phyloP scores from a whole-genome alignment of 1,284 basidiomycete species.

The Marasmius sp. region DNA sequence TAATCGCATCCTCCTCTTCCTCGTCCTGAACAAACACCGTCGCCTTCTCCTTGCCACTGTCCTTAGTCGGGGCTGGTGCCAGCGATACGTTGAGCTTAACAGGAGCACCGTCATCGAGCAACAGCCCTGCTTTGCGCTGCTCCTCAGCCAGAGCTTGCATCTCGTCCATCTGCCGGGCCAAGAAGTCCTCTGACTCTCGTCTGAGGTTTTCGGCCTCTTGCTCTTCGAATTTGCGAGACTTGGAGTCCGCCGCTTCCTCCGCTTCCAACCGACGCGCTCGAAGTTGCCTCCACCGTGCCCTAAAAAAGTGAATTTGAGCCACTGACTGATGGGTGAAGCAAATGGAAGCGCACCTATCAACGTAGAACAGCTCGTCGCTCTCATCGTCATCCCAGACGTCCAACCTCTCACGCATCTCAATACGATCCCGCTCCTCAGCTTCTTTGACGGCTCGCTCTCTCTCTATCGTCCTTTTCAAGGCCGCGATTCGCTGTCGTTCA shows the following conservation, averaged over 20 bases:
- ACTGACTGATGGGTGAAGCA: neutral
- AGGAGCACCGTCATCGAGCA: slow-evolving; percentile 88
- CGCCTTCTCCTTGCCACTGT: slow-evolving; percentile 47
- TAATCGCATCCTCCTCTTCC: slow-evolving; percentile 79
- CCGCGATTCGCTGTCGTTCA: slow-evolving; percentile 73
- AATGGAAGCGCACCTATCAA: slow-evolving; percentile 61
- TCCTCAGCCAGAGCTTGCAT: slow-evolving; percentile 85
- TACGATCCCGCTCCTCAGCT: slow-evolving; percentile 70
- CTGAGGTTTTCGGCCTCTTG: slow-evolving; percentile 82
- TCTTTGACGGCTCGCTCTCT: slow-evolving; percentile 72
- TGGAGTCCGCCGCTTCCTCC: slow-evolving; percentile 82
- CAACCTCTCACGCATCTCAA: slow-evolving; percentile 71
- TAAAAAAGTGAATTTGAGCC: slow-evolving; percentile 23
- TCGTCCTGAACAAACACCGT: slow-evolving; percentile 74
- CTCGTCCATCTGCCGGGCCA: slow-evolving; percentile 88
- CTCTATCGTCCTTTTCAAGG: slow-evolving; percentile 72
- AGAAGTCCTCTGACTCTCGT: slow-evolving; percentile 84
- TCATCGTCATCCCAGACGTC: slow-evolving; percentile 91
- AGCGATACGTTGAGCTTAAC: slow-evolving; percentile 80
- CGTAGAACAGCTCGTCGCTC: slow-evolving; percentile 83
- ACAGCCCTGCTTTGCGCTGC: slow-evolving; percentile 82
- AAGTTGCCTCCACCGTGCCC: slow-evolving; percentile 72
- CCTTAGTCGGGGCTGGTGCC: slow-evolving; percentile 45
- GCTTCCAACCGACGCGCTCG: slow-evolving; percentile 65
- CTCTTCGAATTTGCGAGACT: slow-evolving; percentile 78